Conservation (phyloP, 805 yeast genomes). For the Hanseniaspora meyeri region DNA sequence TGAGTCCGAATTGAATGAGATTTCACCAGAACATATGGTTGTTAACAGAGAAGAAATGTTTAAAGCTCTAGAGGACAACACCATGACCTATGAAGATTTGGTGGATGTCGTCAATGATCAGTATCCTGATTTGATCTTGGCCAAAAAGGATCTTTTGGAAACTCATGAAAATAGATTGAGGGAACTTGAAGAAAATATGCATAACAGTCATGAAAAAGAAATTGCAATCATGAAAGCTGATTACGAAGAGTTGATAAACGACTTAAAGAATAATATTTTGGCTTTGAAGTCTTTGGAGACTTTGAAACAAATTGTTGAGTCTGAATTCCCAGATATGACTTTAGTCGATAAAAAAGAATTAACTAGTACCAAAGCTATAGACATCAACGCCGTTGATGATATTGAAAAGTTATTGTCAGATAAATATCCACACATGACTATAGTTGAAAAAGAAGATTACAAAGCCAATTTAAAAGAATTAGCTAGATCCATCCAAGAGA, state of each 20-base stretch:
- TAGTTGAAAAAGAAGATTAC: background rate
- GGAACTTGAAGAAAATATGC: background rate
- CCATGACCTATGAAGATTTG: conserved; percentile 3
- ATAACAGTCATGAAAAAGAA: background rate
- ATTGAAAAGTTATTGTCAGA: background rate
- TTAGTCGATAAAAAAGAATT: background rate
- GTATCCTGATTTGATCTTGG: conserved; percentile 5
- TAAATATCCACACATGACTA: background rate
- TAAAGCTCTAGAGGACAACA: conserved; percentile 9
- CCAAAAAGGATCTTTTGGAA: background rate
- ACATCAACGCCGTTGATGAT: background rate
- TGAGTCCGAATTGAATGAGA: background rate
- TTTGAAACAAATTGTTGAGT: background rate
- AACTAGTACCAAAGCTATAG: too few relatives aligned
- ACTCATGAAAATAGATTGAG: background rate
- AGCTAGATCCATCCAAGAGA: background rate
- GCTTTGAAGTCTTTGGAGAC: background rate
- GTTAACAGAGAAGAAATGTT: conserved; percentile 11
- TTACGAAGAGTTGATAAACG: background rate
- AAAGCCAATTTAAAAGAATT: background rate
- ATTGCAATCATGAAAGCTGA: background rate
- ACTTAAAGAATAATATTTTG: background rate
- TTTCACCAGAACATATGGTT: background rate
- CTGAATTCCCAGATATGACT: background rate
- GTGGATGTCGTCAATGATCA: background rate